These are phyloP conservation scores for Solanum lycopersicoides DNA, from an alignment of 257 asterid species.

Conservation along the genomic window DNA sequence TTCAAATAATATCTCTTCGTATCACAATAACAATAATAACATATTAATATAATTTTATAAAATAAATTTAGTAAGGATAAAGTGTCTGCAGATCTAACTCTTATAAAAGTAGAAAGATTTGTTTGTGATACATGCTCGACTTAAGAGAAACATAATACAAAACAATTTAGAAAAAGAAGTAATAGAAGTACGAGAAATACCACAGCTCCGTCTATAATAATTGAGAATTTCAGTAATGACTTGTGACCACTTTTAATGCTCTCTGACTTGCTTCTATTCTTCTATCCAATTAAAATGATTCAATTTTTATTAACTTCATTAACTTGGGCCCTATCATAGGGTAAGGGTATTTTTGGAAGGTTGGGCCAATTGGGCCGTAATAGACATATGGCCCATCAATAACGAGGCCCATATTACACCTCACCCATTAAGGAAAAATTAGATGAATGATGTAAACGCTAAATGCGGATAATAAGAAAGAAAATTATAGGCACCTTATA, in stretches of 20 bases:
- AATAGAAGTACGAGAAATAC: neutral
- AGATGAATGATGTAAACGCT: no score
- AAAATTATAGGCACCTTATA: neutral
- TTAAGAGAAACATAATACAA: no score
- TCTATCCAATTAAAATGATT: neutral
- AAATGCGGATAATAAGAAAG: neutral
- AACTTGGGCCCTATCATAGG: neutral
- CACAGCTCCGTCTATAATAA: neutral
- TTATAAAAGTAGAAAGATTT: no score
- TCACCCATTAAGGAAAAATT: neutral
- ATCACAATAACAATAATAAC: no score
- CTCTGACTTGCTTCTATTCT: neutral
- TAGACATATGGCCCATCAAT: neutral
- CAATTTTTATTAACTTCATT: neutral
- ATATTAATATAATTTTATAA: no score
- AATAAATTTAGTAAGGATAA: no score
- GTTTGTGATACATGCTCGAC: neutral
- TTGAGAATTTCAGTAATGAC: neutral
- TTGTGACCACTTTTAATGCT: neutral
- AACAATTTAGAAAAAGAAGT: neutral
- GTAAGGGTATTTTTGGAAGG: neutral
- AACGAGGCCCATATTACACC: neutral
- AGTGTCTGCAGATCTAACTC: neutral
- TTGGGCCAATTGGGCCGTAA: neutral
- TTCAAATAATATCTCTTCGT: slow-evolving; percentile 18